Conservation (phyloP, 257 asterid genomes). For the Mentha longifolia region DNA sequence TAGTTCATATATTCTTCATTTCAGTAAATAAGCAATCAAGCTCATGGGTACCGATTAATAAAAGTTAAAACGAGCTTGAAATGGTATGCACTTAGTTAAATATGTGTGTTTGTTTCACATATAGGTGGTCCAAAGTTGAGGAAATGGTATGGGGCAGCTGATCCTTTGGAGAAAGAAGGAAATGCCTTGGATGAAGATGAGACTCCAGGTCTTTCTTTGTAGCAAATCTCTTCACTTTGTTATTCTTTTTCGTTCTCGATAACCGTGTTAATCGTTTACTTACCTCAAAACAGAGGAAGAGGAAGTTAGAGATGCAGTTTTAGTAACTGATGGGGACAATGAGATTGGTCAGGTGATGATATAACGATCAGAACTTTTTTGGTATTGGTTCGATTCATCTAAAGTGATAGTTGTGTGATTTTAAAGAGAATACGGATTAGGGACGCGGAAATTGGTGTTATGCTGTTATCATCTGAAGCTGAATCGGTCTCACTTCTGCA, state of each 20-base stretch:
- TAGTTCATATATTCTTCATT: background rate
- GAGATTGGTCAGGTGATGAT: conserved; percentile 90
- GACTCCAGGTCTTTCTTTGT: conserved; percentile 52
- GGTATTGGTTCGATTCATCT: background rate
- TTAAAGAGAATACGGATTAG: background rate
- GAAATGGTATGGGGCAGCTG: conserved; percentile 99
- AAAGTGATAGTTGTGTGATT: conserved; percentile 1
- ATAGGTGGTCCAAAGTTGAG: conserved; percentile 98
- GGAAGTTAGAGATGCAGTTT: conserved; percentile 79
- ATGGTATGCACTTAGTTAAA: background rate
- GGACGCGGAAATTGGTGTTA: too few species aligned
- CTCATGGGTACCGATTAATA: background rate
- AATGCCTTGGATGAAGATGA: conserved; percentile 52
- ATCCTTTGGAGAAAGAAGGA: conserved; percentile 63
- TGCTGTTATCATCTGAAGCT: background rate
- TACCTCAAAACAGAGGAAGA: conserved; percentile 58
- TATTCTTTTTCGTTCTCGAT: background rate
- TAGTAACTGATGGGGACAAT: conserved; percentile 91
- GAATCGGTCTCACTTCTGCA: conserved; percentile 36
- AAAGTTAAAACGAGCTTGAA: background rate
- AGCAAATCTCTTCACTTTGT: background rate
- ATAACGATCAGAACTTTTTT: background rate
- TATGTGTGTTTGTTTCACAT: conserved; percentile 13
- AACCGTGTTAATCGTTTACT: conserved; percentile 1
- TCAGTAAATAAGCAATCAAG: background rate